Conservation (phyloP, 495 filamentous ascomycete species). For the Cladorrhinum samala region DNA sequence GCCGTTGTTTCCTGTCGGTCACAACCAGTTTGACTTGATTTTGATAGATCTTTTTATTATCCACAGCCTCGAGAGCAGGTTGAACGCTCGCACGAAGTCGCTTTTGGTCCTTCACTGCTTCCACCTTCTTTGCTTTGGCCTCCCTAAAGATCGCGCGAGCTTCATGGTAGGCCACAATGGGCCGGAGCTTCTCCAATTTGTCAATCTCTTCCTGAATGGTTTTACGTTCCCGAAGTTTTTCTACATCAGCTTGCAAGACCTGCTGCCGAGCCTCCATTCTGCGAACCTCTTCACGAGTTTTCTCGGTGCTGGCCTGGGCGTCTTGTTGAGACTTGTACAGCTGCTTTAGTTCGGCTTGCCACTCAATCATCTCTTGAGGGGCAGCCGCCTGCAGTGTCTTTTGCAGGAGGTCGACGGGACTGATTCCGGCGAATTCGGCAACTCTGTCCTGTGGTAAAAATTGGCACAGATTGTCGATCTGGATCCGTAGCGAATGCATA, state of each 20-base stretch:
- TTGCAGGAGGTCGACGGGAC: constrained; percentile 73
- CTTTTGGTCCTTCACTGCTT: constrained; percentile 45
- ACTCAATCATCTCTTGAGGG: constrained; percentile 68
- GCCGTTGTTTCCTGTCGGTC: constrained; percentile 41
- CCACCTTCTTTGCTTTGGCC: constrained; percentile 42
- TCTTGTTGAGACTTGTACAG: constrained; percentile 64
- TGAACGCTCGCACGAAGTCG: constrained; percentile 54
- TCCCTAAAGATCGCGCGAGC: constrained; percentile 36
- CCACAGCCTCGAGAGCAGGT: constrained; percentile 61
- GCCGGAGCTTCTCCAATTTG: constrained; percentile 57
- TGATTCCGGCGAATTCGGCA: constrained; percentile 83
- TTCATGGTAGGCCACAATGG: constrained; percentile 57
- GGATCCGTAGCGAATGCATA: constrained; percentile 67
- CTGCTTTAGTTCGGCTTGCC: constrained; percentile 67
- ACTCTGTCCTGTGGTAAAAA: constrained; percentile 97
- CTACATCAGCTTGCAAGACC: constrained; percentile 72
- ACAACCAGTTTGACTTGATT: constrained; percentile 43
- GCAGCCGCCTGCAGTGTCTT: constrained; percentile 86
- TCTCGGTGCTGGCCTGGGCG: constrained; percentile 50
- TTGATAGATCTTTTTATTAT: constrained; percentile 58
- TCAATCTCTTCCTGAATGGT: constrained; percentile 59
- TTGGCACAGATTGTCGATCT: constrained; percentile 96
- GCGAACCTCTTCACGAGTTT: constrained; percentile 54
- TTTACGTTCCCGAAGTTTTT: constrained; percentile 70
- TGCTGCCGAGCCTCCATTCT: constrained; percentile 69